Evolutionary conservation across 2,329 filamentous ascomycete genomes (phyloP), one percentile per base, ranked within the genome.

Genomic region (Didymella keratinophila): DNA sequence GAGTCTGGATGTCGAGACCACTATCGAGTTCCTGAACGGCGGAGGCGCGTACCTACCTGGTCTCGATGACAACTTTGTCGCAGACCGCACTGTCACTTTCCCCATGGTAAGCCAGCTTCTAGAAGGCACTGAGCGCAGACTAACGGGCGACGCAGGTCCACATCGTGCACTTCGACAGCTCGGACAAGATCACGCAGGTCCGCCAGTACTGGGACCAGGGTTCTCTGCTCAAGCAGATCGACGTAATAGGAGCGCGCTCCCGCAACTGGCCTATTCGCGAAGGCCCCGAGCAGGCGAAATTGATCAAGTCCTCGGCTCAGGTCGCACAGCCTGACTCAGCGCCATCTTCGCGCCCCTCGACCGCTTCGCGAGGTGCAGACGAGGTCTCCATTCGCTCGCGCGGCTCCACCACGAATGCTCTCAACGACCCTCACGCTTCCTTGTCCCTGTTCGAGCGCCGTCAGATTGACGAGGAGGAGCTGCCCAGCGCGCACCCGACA

Each of bases 211-310:
- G 95, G 95, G 95, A 99, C 76, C 95, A 99, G 78, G 93, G 89
- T 61, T 90, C 92, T 52, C 86, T 99, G 39, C 86, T 99, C 66
- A 98, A 95, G 81, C 90, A 96, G 77, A 85, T 97, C 64, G 93
- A 97, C 62, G 88, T 97, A 56, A 98, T 99, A 77, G 94, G 95
- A 71, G 89, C 89, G 74, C 89, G 90, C 52, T 92, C 91, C 56
- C 91, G 90, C 76, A 96, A 95, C 79, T 99, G 95, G 95, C 95
- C 95, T 53, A 96, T 99, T 73, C 87, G 88, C 67, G 93, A 97
- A 74, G 90, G 89, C 73, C 87, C 87, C 70, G 93, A 97, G 52
- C 93, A 98, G 80, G 84, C 89, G 67, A 88, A 87, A 70, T 81
- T 97, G 70, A 91, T 97, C 69, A 82, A 85, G 63, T 82, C 81